Evolutionary conservation across 2,329 filamentous ascomycete genomes (phyloP).

Genomic region (Pseudogymnoascus sp.): DNA sequence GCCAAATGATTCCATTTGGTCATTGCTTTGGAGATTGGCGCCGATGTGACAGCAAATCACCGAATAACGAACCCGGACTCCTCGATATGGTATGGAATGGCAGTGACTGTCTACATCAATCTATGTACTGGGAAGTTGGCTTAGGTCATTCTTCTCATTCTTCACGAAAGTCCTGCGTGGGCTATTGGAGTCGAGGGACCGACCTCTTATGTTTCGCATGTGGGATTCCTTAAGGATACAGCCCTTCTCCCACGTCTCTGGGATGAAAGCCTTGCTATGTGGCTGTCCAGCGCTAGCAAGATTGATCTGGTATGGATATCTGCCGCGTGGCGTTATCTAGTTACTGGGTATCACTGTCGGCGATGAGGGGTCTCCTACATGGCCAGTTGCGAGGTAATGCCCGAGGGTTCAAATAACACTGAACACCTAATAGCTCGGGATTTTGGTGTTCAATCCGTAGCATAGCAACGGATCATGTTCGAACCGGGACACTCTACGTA

Average conservation of each 20-base stretch:
- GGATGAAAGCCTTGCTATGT: not conserved
- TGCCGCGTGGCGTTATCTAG: too few species aligned
- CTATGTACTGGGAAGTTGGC: not conserved
- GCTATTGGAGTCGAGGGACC: not conserved
- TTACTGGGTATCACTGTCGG: not conserved
- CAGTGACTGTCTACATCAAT: not conserved
- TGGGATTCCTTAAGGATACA: not conserved
- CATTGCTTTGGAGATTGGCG: not conserved
- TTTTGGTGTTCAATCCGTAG: not conserved
- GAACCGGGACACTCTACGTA: not conserved
- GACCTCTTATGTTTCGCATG: not conserved
- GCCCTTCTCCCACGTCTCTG: not conserved
- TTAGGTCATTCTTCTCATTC: not conserved
- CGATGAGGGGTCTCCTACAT: not conserved
- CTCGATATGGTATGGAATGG: not conserved
- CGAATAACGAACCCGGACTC: slow-evolving; percentile 11
- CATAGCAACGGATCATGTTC: not conserved
- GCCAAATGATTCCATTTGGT: slow-evolving; percentile 9
- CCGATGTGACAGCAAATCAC: slow-evolving; percentile 10
- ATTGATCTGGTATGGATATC: too few species aligned
- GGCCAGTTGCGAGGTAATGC: not conserved
- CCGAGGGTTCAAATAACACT: not conserved
- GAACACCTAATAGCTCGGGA: not conserved
- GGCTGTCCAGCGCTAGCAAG: not conserved
- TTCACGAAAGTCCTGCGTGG: not conserved